These are phyloP conservation scores for Sphaerulina populicola DNA, from an alignment of 2,329 filamentous ascomycete species.

Conservation along the genomic window DNA sequence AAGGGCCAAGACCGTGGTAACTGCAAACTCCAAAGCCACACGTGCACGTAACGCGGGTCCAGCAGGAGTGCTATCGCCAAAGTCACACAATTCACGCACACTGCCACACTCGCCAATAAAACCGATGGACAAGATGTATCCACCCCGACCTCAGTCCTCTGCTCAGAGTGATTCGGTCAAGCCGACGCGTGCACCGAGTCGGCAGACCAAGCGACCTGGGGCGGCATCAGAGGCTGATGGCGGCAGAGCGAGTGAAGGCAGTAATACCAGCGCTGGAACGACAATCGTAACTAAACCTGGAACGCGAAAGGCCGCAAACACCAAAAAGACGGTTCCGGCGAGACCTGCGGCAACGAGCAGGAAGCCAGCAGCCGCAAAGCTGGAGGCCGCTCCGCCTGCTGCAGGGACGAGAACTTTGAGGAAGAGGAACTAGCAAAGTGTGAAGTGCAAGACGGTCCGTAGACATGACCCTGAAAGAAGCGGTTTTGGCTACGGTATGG, in stretches of 20 bases:
- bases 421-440: slow-evolving; percentile 24
- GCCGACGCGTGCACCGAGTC: slow-evolving; percentile 55
- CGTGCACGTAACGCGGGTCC: slow-evolving; percentile 29
- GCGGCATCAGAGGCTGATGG: slow-evolving; percentile 27
- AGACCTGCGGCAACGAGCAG: slow-evolving; percentile 38
- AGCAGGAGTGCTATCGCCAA: slow-evolving; percentile 65
- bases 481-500: no score
- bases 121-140: slow-evolving; percentile 47
- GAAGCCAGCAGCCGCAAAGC: slow-evolving; percentile 30
- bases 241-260: slow-evolving; percentile 46
- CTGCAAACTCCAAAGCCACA: slow-evolving; percentile 29
- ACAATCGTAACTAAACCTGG: slow-evolving; percentile 49
- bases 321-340: slow-evolving; percentile 13
- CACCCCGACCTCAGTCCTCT: slow-evolving; percentile 7
- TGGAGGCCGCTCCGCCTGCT: slow-evolving; percentile 20
- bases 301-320: slow-evolving; percentile 13
- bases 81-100: slow-evolving; percentile 70
- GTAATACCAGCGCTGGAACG: slow-evolving; percentile 52
- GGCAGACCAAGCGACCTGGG: slow-evolving; percentile 44
- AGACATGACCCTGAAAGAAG: neutral
- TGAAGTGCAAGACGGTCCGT: neutral
- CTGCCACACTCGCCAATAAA: slow-evolving; percentile 47
- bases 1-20: slow-evolving; percentile 33
- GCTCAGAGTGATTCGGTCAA: slow-evolving; percentile 35
- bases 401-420: slow-evolving; percentile 27